Evolutionary conservation across 805 yeast species (phyloP).

Genomic region (Metschnikowia dekortorum): DNA sequence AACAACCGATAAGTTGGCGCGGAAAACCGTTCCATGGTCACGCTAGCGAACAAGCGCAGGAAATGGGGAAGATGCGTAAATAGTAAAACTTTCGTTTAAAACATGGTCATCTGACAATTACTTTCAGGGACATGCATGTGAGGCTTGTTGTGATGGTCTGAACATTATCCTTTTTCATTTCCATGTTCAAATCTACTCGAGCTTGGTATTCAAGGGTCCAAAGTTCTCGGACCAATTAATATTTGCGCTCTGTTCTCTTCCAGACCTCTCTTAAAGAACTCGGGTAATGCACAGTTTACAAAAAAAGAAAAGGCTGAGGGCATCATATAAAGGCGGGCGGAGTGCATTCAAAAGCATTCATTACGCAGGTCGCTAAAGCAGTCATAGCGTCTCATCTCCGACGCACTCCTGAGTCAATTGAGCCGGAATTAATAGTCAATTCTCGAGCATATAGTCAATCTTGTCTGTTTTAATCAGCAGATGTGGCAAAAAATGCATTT

Average conservation of each 20-base stretch:
- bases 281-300: slow-evolving; percentile 1
- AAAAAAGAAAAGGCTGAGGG: slow-evolving; percentile 2
- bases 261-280: neutral
- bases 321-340: neutral
- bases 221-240: neutral
- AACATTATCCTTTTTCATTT: neutral
- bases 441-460: neutral
- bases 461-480: neutral
- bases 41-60: neutral
- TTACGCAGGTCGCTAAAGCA: neutral
- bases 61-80: neutral
- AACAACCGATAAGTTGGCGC: neutral
- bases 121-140: neutral
- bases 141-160: neutral
- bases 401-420: neutral
- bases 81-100: neutral
- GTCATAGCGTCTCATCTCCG: neutral
- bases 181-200: neutral
- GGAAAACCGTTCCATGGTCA: neutral
- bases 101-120: neutral
- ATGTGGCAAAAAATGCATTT: neutral
- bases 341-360: neutral
- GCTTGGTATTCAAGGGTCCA: neutral
- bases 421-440: neutral
- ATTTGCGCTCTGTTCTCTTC: neutral